Conservation (phyloP, 1,284 basidiomycete species). For the Sporisorium exsertum region DNA sequence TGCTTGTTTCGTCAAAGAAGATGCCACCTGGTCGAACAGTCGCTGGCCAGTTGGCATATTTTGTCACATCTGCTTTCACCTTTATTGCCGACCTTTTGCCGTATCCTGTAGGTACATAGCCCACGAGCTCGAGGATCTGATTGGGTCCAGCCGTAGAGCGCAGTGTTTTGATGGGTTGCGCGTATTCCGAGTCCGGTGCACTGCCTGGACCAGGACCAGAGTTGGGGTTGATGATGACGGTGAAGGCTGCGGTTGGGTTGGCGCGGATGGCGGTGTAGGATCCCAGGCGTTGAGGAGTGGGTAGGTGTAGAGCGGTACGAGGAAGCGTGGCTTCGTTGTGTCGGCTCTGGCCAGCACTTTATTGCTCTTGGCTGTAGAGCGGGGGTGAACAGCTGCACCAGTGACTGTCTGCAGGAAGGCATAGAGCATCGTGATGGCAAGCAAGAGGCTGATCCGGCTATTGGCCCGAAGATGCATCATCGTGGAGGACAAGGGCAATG, state of each 20-base stretch:
- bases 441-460: neutral
- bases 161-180: slow-evolving; percentile 13
- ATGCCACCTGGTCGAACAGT: slow-evolving; percentile 14
- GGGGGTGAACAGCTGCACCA: neutral
- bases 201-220: slow-evolving; percentile 14
- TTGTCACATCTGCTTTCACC: slow-evolving; percentile 13
- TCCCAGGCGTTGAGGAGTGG: slow-evolving; percentile 14
- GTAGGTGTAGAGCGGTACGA: slow-evolving; percentile 33
- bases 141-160: neutral
- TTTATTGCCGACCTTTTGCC: neutral
- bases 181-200: slow-evolving; percentile 17
- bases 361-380: neutral
- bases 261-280: slow-evolving; percentile 16
- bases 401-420: slow-evolving; percentile 16
- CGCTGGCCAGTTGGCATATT: slow-evolving; percentile 9
- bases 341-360: neutral
- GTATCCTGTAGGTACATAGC: slow-evolving; percentile 26
- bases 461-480: neutral
- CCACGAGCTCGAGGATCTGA: slow-evolving; percentile 26
- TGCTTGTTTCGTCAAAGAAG: slow-evolving; percentile 29
- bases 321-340: slow-evolving; percentile 22
- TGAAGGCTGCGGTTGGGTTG: slow-evolving; percentile 24
- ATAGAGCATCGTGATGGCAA: slow-evolving; percentile 13
- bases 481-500: neutral
- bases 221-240: slow-evolving; percentile 32